Conservation (phyloP, 2,329 filamentous ascomycete species). For the Alternaria brassicicola region DNA sequence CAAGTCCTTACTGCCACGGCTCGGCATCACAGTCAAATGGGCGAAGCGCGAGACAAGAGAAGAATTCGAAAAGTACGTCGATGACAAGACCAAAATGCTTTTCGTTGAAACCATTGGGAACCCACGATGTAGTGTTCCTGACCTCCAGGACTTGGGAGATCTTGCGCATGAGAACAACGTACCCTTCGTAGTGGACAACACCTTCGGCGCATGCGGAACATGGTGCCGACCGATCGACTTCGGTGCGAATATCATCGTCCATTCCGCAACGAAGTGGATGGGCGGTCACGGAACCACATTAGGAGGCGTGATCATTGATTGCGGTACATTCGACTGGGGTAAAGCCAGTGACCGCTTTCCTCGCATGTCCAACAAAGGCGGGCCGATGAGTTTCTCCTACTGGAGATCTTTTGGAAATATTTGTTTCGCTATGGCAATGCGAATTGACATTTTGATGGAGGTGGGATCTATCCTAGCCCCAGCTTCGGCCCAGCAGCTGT, state of each 20-base stretch:
- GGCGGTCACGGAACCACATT: conserved; percentile 39
- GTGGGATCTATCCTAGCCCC: conserved; percentile 31
- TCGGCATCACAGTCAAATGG: conserved; percentile 41
- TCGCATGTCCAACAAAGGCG: conserved; percentile 14
- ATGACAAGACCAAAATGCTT: conserved; percentile 28
- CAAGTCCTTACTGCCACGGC: not conserved
- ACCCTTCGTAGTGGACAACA: conserved; percentile 35
- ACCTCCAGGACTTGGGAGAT: conserved; percentile 25
- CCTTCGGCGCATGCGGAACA: conserved; percentile 35
- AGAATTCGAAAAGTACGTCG: conserved; percentile 20
- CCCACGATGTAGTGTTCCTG: conserved; percentile 29
- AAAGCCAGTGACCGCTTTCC: conserved; percentile 27
- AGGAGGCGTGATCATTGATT: conserved; percentile 37
- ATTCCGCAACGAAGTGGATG: conserved; percentile 40
- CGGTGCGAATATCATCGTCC: conserved; percentile 37
- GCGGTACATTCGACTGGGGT: conserved; percentile 35
- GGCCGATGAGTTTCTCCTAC: not conserved
- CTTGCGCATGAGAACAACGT: conserved; percentile 27
- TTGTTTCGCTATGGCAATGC: conserved; percentile 8
- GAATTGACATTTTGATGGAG: conserved; percentile 30
- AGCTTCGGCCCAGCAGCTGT: conserved; percentile 18
- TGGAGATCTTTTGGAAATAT: not conserved
- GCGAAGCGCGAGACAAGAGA: conserved; percentile 37
- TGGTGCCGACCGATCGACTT: conserved; percentile 25
- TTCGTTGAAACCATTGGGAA: conserved; percentile 36